Conservation (phyloP, 2,329 filamentous ascomycete genomes). For the Stagonosporopsis vannaccii region DNA sequence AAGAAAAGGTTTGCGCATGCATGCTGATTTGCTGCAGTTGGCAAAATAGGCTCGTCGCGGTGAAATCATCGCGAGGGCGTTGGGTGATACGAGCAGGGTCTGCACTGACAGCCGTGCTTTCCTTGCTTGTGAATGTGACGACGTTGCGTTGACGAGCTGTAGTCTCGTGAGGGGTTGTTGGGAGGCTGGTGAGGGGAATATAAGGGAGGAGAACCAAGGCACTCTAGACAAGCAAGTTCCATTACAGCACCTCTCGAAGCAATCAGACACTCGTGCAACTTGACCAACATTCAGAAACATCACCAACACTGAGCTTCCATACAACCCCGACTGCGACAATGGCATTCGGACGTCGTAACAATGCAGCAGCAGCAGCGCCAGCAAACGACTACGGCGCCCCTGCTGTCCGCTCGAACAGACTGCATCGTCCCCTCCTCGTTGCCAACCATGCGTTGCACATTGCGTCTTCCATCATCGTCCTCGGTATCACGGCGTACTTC, state of each 20-base stretch:
- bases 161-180: not conserved
- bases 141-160: slow-evolving; percentile 7
- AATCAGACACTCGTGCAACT: not conserved
- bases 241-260: not conserved
- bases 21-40: not conserved
- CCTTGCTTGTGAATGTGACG: slow-evolving; percentile 13
- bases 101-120: not conserved
- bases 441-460: slow-evolving; percentile 26
- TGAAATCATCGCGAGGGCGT: slow-evolving; percentile 9
- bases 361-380: not conserved
- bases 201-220: not conserved
- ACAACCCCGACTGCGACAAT: not conserved
- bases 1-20: not conserved
- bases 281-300: not conserved
- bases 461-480: slow-evolving; percentile 27
- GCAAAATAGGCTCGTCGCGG: not conserved
- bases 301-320: not conserved
- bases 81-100: slow-evolving; percentile 5
- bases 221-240: not conserved
- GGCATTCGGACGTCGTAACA: slow-evolving; percentile 10
- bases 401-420: slow-evolving; percentile 12
- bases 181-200: not conserved
- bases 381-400: slow-evolving; percentile 25
- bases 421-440: slow-evolving; percentile 24
- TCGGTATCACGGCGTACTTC: slow-evolving; percentile 30